These are phyloP conservation scores for Hypoxylon sp. DNA, from an alignment of 2,329 filamentous ascomycete species.

Conservation along the genomic window DNA sequence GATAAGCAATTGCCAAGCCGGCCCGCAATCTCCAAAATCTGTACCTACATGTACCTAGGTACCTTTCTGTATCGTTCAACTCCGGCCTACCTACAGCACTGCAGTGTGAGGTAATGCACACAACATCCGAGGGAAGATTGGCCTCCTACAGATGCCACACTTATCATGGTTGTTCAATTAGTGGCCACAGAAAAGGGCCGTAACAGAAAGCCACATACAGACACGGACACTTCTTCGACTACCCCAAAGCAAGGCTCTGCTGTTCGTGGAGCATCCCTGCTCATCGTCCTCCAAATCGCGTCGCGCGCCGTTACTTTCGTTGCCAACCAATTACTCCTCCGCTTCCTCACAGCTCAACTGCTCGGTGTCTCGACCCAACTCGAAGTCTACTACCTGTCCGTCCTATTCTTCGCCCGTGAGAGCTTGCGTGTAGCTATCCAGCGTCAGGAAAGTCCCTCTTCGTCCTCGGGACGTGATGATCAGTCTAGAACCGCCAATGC, in stretches of 20 bases:
- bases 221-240: constrained; percentile 8
- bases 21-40: constrained; percentile 10
- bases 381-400: constrained; percentile 91
- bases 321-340: constrained; percentile 91
- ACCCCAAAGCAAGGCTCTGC: constrained; percentile 49
- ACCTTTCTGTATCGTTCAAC: constrained; percentile 21
- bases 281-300: constrained; percentile 88
- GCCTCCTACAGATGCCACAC: constrained; percentile 6
- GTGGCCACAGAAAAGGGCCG: constrained; percentile 5
- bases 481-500: constrained; percentile 45
- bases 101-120: constrained; percentile 1
- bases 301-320: constrained; percentile 92
- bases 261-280: constrained; percentile 82
- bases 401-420: constrained; percentile 95
- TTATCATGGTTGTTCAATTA: constrained; percentile 18
- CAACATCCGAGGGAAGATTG: constrained; percentile 7
- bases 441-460: constrained; percentile 70
- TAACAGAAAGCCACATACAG: not conserved
- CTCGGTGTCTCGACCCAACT: constrained; percentile 90
- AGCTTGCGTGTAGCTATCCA: constrained; percentile 93
- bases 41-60: not conserved
- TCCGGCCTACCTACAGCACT: constrained; percentile 3
- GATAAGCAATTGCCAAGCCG: constrained; percentile 19
- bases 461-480: constrained; percentile 41
- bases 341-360: constrained; percentile 86